These are phyloP conservation scores for Tremellales sp. DNA, from an alignment of 1,284 basidiomycete species.

Conservation along the genomic window DNA sequence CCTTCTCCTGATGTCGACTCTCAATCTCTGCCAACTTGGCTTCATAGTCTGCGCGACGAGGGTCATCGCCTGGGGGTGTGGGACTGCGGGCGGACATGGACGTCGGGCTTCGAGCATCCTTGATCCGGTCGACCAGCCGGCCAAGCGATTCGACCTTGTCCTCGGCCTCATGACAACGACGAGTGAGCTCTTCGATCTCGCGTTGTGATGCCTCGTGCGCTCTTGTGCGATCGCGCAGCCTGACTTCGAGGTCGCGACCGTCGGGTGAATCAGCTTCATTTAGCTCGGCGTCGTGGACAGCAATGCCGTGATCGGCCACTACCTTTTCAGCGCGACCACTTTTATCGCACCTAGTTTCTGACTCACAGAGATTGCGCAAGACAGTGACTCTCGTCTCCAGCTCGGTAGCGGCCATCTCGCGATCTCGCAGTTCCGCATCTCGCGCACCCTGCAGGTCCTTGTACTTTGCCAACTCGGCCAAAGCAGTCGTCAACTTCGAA, in stretches of 20 bases:
- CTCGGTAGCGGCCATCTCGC: slow-evolving; percentile 65
- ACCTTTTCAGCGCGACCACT: background rate
- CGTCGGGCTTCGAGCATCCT: slow-evolving; percentile 52
- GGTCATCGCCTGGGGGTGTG: slow-evolving; percentile 44
- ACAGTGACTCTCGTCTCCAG: slow-evolving; percentile 71
- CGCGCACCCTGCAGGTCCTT: slow-evolving; percentile 65
- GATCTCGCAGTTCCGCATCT: slow-evolving; percentile 66
- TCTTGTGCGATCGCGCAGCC: slow-evolving; percentile 66
- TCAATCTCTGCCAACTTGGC: slow-evolving; percentile 74
- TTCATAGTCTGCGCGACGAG: slow-evolving; percentile 55
- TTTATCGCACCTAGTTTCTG: too few species aligned
- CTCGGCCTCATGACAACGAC: slow-evolving; percentile 69
- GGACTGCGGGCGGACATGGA: slow-evolving; percentile 29
- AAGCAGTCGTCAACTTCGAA: slow-evolving; percentile 66
- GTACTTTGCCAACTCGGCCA: slow-evolving; percentile 67
- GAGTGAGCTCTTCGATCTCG: slow-evolving; percentile 52
- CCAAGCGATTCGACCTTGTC: slow-evolving; percentile 62
- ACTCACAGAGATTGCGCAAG: slow-evolving; percentile 65
- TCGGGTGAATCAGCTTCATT: slow-evolving; percentile 23
- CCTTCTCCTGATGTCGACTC: slow-evolving; percentile 61
- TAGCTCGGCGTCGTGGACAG: slow-evolving; percentile 65
- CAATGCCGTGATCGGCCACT: slow-evolving; percentile 81
- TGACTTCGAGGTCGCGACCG: slow-evolving; percentile 63
- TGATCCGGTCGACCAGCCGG: slow-evolving; percentile 61
- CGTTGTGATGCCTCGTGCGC: slow-evolving; percentile 60